phyloP scores from a whole-genome alignment of 1,139 yeast species.

The Debaryomyces psychrophilus region DNA sequence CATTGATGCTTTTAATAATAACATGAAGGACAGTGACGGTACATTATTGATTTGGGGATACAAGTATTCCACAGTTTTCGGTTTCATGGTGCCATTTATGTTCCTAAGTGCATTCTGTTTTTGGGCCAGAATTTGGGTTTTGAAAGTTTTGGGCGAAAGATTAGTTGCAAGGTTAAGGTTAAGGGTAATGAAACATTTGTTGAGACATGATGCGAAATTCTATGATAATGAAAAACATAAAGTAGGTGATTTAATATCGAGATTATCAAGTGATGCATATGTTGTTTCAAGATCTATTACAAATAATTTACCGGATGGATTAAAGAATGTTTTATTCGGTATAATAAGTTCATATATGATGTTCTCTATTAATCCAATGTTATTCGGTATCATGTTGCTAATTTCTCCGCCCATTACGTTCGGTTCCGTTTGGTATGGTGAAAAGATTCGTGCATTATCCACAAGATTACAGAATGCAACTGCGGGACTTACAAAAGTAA shows the following conservation, averaged over 20 bases:
- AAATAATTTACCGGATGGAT: constrained; percentile 51
- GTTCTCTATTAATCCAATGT: constrained; percentile 47
- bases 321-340: constrained; percentile 50
- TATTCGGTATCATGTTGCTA: constrained; percentile 53
- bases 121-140: constrained; percentile 55
- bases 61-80: constrained; percentile 45
- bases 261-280: constrained; percentile 58
- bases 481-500: constrained; percentile 50
- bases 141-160: constrained; percentile 47
- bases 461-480: constrained; percentile 51
- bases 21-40: constrained; percentile 43
- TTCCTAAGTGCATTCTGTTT: constrained; percentile 47
- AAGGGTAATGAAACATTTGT: constrained; percentile 50
- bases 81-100: constrained; percentile 52
- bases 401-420: constrained; percentile 57
- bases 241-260: constrained; percentile 57
- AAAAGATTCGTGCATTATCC: constrained; percentile 46
- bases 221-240: constrained; percentile 56
- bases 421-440: constrained; percentile 55
- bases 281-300: constrained; percentile 53
- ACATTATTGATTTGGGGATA: constrained; percentile 50
- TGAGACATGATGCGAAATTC: constrained; percentile 54
- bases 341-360: constrained; percentile 51
- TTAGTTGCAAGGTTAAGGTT: constrained; percentile 52
- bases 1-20: constrained; percentile 46